Evolutionary conservation across 2,329 filamentous ascomycete genomes (phyloP).

Genomic region (Lasiodiplodia theobromae): DNA sequence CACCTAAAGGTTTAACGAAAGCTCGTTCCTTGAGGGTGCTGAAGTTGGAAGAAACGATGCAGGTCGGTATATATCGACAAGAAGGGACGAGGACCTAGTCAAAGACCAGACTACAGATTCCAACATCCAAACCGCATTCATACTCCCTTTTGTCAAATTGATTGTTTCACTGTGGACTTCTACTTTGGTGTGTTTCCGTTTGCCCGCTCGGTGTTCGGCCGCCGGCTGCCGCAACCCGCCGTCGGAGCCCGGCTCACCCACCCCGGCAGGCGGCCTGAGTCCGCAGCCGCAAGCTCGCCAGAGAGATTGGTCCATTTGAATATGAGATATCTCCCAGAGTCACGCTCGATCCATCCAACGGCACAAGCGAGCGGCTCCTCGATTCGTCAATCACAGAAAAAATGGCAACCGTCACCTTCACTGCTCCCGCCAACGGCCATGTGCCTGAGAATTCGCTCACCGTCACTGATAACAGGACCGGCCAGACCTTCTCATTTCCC

Average conservation of each 20-base stretch:
- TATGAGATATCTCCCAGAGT: not conserved
- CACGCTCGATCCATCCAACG: too few relatives aligned
- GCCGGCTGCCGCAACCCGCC: not conserved
- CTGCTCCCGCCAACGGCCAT: not conserved
- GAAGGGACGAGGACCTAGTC: not conserved
- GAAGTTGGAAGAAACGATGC: not conserved
- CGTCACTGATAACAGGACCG: slow-evolving; percentile 41
- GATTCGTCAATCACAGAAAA: not conserved
- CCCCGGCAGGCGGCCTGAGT: not conserved
- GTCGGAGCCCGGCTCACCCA: not conserved
- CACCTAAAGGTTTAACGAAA: too few relatives aligned
- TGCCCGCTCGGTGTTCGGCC: not conserved
- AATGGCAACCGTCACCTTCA: not conserved
- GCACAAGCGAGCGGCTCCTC: not conserved
- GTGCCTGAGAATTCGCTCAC: slow-evolving; percentile 26
- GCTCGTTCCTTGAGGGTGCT: not conserved
- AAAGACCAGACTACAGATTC: too few relatives aligned
- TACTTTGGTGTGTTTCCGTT: not conserved
- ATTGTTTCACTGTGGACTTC: too few relatives aligned
- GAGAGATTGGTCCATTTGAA: not conserved
- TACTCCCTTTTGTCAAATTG: too few relatives aligned
- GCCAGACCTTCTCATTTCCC: slow-evolving; percentile 39
- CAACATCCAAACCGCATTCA: too few relatives aligned
- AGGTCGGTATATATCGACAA: not conserved
- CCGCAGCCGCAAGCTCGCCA: not conserved